Conservation (phyloP, 495 filamentous ascomycete species). For the Tuber microsphaerosporum region DNA sequence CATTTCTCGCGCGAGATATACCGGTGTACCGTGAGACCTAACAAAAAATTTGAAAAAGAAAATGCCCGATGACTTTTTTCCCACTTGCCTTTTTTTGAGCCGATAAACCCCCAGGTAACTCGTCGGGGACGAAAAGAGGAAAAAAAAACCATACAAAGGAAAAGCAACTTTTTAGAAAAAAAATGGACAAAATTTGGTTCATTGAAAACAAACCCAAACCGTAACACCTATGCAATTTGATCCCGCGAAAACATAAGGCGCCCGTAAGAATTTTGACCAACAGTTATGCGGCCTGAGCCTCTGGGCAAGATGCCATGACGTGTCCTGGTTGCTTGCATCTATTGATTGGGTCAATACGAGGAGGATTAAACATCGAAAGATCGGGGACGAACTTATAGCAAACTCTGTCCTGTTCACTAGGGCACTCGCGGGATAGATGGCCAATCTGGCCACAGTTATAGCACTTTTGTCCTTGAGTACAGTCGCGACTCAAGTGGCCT, state of each 20-base stretch:
- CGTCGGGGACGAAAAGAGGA: conserved; percentile 12
- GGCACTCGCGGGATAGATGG: conserved; percentile 91
- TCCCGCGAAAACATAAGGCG: conserved; percentile 37
- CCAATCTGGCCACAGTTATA: conserved; percentile 98
- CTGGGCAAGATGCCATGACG: conserved; percentile 86
- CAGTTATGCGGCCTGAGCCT: conserved; percentile 41
- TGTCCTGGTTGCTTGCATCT: conserved; percentile 94
- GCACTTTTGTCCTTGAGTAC: conserved; percentile 98
- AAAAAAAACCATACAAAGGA: conserved; percentile 33
- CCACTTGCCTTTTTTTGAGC: conserved; percentile 28
- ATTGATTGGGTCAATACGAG: conserved; percentile 18
- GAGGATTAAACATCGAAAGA: background rate
- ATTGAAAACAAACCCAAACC: conserved; percentile 40
- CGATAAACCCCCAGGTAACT: conserved; percentile 31
- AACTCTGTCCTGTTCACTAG: conserved; percentile 86
- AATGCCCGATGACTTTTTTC: conserved; percentile 29
- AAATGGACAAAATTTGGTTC: conserved; percentile 36
- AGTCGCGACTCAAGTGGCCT: conserved; percentile 91
- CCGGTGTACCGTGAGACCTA: conserved; percentile 26
- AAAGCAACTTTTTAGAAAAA: conserved; percentile 34
- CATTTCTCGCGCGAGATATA: conserved; percentile 22
- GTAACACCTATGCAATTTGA: conserved; percentile 39
- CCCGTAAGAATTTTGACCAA: conserved; percentile 26
- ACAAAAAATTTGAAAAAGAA: conserved; percentile 23
- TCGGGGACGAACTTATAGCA: conserved; percentile 66